Evolutionary conservation across 2,329 filamentous ascomycete species (phyloP).

Genomic region (Fusarium domesticum): DNA sequence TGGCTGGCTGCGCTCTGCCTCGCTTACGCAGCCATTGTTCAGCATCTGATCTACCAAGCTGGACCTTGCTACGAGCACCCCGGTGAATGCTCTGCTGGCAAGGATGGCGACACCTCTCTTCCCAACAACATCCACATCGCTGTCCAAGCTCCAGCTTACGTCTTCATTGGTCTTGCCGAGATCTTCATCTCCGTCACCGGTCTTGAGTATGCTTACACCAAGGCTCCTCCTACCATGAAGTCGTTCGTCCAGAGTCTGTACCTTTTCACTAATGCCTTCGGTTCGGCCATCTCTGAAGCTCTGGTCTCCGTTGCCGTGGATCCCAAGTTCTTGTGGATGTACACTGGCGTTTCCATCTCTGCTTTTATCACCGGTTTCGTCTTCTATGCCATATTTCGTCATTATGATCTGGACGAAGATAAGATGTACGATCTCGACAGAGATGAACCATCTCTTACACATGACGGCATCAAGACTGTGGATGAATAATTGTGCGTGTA

Average conservation of each 20-base stretch:
- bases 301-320: slow-evolving; percentile 59
- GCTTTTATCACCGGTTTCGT: slow-evolving; percentile 47
- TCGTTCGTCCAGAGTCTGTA: slow-evolving; percentile 59
- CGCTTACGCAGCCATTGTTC: slow-evolving; percentile 57
- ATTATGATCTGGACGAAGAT: slow-evolving; percentile 39
- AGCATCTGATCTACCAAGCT: slow-evolving; percentile 56
- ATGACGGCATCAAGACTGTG: slow-evolving; percentile 16
- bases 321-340: slow-evolving; percentile 66
- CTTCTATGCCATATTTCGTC: slow-evolving; percentile 48
- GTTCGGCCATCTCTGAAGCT: slow-evolving; percentile 58
- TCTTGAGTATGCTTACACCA: slow-evolving; percentile 71
- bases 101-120: slow-evolving; percentile 31
- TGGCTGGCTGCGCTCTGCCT: slow-evolving; percentile 52
- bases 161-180: slow-evolving; percentile 57
- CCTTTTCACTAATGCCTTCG: slow-evolving; percentile 57
- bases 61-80: slow-evolving; percentile 50
- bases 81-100: slow-evolving; percentile 36
- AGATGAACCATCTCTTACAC: slow-evolving; percentile 29
- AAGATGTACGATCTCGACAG: slow-evolving; percentile 40
- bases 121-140: slow-evolving; percentile 52
- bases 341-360: slow-evolving; percentile 52
- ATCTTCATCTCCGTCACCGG: slow-evolving; percentile 66
- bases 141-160: slow-evolving; percentile 52
- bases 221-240: slow-evolving; percentile 68
- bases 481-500: slow-evolving; percentile 13